Base-by-base conservation (phyloP, 495 filamentous ascomycete genomes). In the Hypoxylon rickii region DNA sequence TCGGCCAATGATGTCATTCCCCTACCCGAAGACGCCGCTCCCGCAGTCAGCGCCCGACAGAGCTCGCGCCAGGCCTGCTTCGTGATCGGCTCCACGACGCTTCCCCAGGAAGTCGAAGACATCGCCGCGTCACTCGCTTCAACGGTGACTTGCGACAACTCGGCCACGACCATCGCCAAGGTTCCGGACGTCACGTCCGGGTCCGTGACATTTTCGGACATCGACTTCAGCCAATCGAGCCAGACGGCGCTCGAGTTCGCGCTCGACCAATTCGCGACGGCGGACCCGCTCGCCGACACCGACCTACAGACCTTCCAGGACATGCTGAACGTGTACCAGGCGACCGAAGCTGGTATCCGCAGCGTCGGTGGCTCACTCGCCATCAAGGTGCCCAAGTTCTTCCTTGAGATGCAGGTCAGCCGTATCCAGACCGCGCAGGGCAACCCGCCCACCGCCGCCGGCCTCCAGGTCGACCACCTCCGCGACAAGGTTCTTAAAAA, bases 341-440 rank as follows among this genome's bases (percentile, higher is more conserved):
- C 77, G 0, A 80, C 77, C 4, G 77, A 80, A 58, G 76, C 74
- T 0, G 77, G 76, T 2, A 73, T 80, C 44, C 66, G 77, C 1
- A 73, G 69, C 10, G 72, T 74, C 0, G 73, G 66, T 6, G 75
- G 76, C 12, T 61, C 61, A 0, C 61, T 80, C 12, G 75, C 71
- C 0, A 76, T 78, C 61, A 77, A 78, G 65, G 70, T 71, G 3
- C 75, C 75, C 21, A 79, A 79, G 64, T 80, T 80, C 70, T 78
- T 78, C 59, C 61, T 78, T 4, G 57, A 72, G 60, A 70, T 78
- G 50, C 76, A 78, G 64, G 68, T 78, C 29, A 74, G 74, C 37
- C 66, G 77, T 1, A 80, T 80, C 55, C 65, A 73, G 61, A 79
- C 76, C 0, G 77, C 76, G 0, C 76, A 79, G 64, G 77, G 77